Evolutionary conservation across 192 early-diverging fungal species (phyloP).

Genomic region (Nowakowskiella sp.): DNA sequence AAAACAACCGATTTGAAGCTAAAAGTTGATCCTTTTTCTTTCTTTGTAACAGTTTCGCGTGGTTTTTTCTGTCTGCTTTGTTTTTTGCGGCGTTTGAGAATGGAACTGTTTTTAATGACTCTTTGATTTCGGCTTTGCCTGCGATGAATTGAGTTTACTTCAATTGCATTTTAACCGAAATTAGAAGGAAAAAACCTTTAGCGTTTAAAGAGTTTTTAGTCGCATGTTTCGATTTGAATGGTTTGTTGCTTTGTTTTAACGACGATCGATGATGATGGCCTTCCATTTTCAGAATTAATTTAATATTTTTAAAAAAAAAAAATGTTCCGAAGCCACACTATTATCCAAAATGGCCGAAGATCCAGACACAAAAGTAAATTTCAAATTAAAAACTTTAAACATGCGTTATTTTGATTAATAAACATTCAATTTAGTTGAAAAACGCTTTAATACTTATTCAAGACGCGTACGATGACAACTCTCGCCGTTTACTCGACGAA

Average conservation of each 20-base stretch:
- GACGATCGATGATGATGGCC: conserved; percentile 63
- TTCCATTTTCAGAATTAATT: not conserved
- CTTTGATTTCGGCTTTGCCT: too few species aligned
- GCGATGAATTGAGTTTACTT: conserved; percentile 4
- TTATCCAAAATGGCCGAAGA: too few species aligned
- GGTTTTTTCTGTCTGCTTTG: conserved; percentile 74
- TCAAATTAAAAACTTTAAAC: too few species aligned
- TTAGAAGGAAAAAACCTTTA: conserved; percentile 24
- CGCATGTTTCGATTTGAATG: conserved; percentile 90
- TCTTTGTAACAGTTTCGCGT: conserved; percentile 67
- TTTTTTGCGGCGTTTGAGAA: conserved; percentile 27
- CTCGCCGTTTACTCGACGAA: not conserved
- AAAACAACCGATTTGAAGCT: conserved; percentile 70
- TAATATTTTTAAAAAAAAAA: too few species aligned
- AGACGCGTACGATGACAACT: not conserved
- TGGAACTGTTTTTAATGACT: conserved; percentile 3
- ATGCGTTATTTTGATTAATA: too few species aligned
- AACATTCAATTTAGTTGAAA: conserved; percentile 1
- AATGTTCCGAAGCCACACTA: too few species aligned
- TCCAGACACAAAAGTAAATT: too few species aligned
- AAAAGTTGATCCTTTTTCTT: conserved; percentile 71
- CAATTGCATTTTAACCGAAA: conserved; percentile 25
- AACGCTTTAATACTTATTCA: not conserved
- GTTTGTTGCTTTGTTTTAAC: conserved; percentile 90
- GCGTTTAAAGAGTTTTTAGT: conserved; percentile 74